A percentile compares a stretch with the other conserved stretches of the same genome.
These are phyloP conservation scores for Moelleriella libera DNA, from an alignment of 2,329 filamentous ascomycete species.

Conservation along the genomic window DNA sequence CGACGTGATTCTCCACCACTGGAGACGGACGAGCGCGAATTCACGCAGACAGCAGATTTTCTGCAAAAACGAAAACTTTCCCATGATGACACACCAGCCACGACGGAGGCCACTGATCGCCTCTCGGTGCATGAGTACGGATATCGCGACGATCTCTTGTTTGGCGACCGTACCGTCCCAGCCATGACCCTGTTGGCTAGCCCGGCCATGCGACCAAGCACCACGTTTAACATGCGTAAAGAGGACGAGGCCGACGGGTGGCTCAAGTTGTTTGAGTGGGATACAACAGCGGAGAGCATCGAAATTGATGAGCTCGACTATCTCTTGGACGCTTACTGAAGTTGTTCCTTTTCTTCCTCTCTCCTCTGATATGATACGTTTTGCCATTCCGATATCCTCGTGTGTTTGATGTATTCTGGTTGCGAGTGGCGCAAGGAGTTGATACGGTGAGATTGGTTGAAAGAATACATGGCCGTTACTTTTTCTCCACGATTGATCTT, in stretches of 20 bases:
- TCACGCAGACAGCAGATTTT: conserved; percentile 85
- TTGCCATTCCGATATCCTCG: neutral
- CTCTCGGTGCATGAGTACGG: conserved; percentile 17
- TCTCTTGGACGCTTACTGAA: conserved; percentile 62
- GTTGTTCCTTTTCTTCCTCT: neutral
- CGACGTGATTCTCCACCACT: conserved; percentile 76
- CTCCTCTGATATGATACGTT: conserved; percentile 1
- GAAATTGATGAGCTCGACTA: conserved; percentile 88
- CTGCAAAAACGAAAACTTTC: conserved; percentile 52
- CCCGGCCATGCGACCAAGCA: conserved; percentile 33
- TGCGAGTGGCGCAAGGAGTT: no score
- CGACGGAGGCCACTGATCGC: conserved; percentile 16
- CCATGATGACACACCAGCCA: conserved; percentile 21
- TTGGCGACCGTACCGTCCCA: conserved; percentile 24
- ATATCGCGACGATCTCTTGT: conserved; percentile 35
- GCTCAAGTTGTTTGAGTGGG: conserved; percentile 36
- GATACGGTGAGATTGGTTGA: no score
- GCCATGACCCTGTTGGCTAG: conserved; percentile 35
- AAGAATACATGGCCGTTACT: no score
- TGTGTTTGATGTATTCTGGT: no score
- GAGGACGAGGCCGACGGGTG: conserved; percentile 24
- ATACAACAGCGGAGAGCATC: conserved; percentile 71
- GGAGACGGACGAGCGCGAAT: conserved; percentile 91
- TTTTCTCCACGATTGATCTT: no score
- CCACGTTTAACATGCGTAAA: conserved; percentile 16